Evolutionary conservation across 768 basidiomycete genomes (phyloP), one percentile per base, ranked within the genome.

Genomic region (Suillus occidentalis): DNA sequence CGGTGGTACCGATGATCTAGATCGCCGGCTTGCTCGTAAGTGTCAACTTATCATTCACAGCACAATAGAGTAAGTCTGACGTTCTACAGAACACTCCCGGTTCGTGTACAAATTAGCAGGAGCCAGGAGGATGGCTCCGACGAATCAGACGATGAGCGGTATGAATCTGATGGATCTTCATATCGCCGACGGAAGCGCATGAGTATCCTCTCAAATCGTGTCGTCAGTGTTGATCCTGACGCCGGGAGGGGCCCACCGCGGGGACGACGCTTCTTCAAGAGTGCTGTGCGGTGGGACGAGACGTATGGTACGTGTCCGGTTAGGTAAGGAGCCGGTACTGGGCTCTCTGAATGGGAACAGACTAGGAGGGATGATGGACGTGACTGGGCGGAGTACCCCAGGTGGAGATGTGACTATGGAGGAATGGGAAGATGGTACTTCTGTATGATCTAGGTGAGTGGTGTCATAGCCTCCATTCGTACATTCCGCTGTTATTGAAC

Each of bases 11-110:
- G 90, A 93, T 66, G 84, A 87, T 18, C 70, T 92, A 43, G 91
- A 93, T 70, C 84, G 85, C 63, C 82, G 80, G 56, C 80, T 92
- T n/a, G 89, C 89, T 13, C 89, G 91, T 92, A 73, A 75, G 90
- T 79, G 25, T 42, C 18, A n/a, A 14, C 4, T 6, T 60, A 45
- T 42, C 6, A 50, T 20, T 36, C 34, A 39, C 2, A 37, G 8
- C 22, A 18, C 58, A 55, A 16, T 45, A 16, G 14, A 9, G 60
- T 14, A 3, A 28, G 52, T 6, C 53, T 63, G 52, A 70, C 8
- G 43, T 4, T 31, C 0, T 5, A 10, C 72, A 91, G 90, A 89
- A 76, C 88, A 91, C 59, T 81, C 85, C 10, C 82, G 85, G 61
- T 88, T 88, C 69, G 80, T 91, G 13, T 90, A 89, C 71, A 80